Base-by-base conservation (phyloP, 805 yeast genomes). In the Geotrichum ghanense region DNA sequence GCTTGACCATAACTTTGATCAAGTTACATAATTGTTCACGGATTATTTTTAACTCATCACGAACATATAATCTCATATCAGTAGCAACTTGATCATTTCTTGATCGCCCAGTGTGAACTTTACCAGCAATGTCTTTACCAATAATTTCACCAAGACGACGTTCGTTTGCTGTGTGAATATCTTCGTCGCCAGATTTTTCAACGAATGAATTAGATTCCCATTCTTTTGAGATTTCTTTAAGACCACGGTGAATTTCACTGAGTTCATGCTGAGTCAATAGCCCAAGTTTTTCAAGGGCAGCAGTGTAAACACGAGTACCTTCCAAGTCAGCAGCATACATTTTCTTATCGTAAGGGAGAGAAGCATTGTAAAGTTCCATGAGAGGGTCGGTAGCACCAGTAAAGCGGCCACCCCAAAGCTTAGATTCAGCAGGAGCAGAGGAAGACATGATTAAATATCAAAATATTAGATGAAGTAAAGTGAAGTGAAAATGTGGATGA, bases 51-150 rank as follows among this genome's bases (percentile, higher is more conserved):
- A 92, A 69, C 53, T 79, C 76, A 56, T 81, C 89, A 59, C 96
- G 81, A 47, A 92, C 96, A 56, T 77, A 90, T 22, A 92, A 78
- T 66, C 99, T 77, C 95, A 92, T 86, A 62, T 92, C 98, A n/a
- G 97, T 90, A 42, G 96, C 98, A 45, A 89, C 97, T 71, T 92
- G 99, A 65, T 92, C 99, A 61, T 92, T 92, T 74, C 99, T 81
- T 42, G 95, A 85, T 63, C 99, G 79, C 51, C 99, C 99, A n/a
- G 99, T 92, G 65, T 92, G 99, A 24, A 92, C 97, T 60, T 92
- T 92, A 37, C 99, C 99, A 14, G 97, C 85, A 62, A 92, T 90
- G 47, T 78, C 79, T 58, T 79, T 80, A 48, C 98, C 99, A 58
- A 92, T 92, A 46, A 92, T 70, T 68, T 92, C 99, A 44, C 99